Evolutionary conservation across 805 yeast genomes (phyloP), one percentile per base, ranked within the genome.

Genomic region (Myxozyma udenii): DNA sequence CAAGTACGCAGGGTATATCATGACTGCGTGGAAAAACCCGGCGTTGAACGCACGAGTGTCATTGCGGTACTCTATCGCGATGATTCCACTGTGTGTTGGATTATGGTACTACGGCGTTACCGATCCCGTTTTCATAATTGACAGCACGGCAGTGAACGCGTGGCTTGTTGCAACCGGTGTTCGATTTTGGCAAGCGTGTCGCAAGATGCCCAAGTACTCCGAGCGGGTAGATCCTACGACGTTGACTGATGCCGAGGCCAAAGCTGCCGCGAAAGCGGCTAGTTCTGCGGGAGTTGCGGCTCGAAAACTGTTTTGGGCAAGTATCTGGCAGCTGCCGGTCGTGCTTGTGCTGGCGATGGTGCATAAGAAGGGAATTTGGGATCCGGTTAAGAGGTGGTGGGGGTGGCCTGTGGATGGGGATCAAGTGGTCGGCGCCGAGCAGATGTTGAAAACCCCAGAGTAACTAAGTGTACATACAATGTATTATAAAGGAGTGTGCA

Each of bases 291-390:
- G 12, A 14, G 14, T 28, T 28, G 33, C 33, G 14, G 98, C 98
- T 0, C 82, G 86, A 54, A 84, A 84, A 66, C 76, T 90, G 39
- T 93, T 93, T 67, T 87, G 96, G 95, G 87, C 95, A 36, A 85
- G 95, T 24, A 96, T 93, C 1, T 81, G 91, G 82, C 98, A 93
- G 62, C 71, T 93, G 41, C 98, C 99, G 0, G 90, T 85, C 0
- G 84, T 95, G 14, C 72, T 93, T 48, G 84, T 89, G 18, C 72
- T 93, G 54, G 97, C 98, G 1, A 91, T 93, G 89, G 67, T 93
- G 46, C 98, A 93, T 69, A 93, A 93, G 70, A 84, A 84, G 66
- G 96, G 96, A 4, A 88, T 89, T 66, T 91, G 97, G 97, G 95
- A 89, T 28, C 12, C 12, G n/a, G n/a, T n/a, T n/a, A n/a, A n/a